Evolutionary conservation across 2,329 filamentous ascomycete species (phyloP), one percentile per base, ranked within the genome.

Genomic region (Penicillium sp.): DNA sequence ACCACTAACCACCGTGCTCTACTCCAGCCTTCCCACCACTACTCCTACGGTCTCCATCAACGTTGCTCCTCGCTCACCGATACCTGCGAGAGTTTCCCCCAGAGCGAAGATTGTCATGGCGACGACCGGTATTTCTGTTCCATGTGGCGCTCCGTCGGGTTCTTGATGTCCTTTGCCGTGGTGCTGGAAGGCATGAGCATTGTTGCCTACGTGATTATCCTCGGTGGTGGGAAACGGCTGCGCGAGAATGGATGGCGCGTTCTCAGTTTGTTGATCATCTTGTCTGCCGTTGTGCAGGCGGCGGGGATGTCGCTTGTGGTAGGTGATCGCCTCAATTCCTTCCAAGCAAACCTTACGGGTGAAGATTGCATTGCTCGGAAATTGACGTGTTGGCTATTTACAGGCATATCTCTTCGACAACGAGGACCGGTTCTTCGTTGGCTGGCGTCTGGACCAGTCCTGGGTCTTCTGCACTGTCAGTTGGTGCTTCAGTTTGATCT

Each of bases 101-200:
- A 83, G 65, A 79, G 84, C 57, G 81, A 85, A 59, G 88, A 92
- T 73, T 94, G 91, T 77, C 79, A 81, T 58, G 84, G 83, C 68
- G 84, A 86, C 55, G 85, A 89, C 68, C 84, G 87, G 55, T 87
- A 88, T 71, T 97, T 98, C 79, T 98, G 95, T 82, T 90, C 88
- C 70, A 90, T 96, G 84, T 99, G 94, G 94, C 86, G 91, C 61
- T 92, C 88, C 28, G 88, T 92, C 38, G 93, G 91, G 26, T 98
- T 97, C 78, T 79, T 97, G 65, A 92, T 96, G 80, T 91, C 89
- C 55, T 91, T 97, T 69, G 85, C 90, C 7, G 86, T 92, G 40
- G 87, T 97, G n/a, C 75, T 95, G 42, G 89, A 96, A 76, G 84
- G 95, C 43, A 92, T 90, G 58, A 88, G 88, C 6, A 78, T 96